phyloP scores from a whole-genome alignment of 164 flowering plant genomes.

The Stephania cephalantha region DNA sequence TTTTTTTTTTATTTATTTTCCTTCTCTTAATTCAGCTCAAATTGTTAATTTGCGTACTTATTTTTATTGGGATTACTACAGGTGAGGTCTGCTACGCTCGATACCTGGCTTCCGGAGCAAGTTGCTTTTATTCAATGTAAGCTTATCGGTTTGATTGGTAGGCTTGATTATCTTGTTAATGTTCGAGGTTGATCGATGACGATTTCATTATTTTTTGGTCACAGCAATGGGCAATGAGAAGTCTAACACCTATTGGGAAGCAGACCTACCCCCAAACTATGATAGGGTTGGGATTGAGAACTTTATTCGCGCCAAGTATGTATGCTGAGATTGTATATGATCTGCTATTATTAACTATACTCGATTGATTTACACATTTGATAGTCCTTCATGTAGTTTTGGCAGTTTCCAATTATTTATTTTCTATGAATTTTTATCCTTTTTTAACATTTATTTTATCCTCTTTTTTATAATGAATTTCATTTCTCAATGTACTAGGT shows the following conservation, averaged over 20 bases:
- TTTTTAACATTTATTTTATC: background rate
- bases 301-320: slow-evolving; percentile 95
- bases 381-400: background rate
- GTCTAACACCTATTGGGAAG: slow-evolving; percentile 88
- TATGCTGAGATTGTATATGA: background rate
- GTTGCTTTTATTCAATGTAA: slow-evolving; percentile 91
- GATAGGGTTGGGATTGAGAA: slow-evolving; percentile 94
- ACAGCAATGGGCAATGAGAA: slow-evolving; percentile 90
- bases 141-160: slow-evolving; percentile 13
- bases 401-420: background rate
- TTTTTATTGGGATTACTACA: slow-evolving; percentile 23
- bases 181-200: background rate
- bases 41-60: background rate
- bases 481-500: slow-evolving; percentile 33
- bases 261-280: slow-evolving; percentile 85
- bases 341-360: background rate
- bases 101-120: slow-evolving; percentile 98
- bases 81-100: slow-evolving; percentile 92
- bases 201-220: slow-evolving; percentile 11
- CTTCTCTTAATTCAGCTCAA: background rate
- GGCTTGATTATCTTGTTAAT: background rate
- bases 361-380: background rate
- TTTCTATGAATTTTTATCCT: background rate
- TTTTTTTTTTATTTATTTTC: background rate
- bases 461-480: background rate